Evolutionary conservation across 768 basidiomycete genomes (phyloP), one percentile per base, ranked within the genome.

Genomic region (Tricholoma hemisulphureum): DNA sequence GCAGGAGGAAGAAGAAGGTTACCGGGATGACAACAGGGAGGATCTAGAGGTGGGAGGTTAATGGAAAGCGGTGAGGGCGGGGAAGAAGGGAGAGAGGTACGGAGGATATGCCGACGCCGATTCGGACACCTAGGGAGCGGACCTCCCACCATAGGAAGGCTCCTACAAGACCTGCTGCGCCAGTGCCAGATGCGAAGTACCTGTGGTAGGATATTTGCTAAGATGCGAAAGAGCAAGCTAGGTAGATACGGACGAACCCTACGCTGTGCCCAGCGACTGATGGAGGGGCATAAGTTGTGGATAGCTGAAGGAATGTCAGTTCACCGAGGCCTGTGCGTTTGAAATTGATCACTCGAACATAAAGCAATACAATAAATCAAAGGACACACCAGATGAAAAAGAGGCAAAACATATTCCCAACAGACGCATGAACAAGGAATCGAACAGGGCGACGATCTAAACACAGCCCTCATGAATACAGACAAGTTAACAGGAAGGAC

Each of bases 81-180:
- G 26, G 11, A 2, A 16, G 31, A 39, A 24, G 29, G 16, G 29
- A 34, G 31, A 24, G 31, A 69, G 89, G 34, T 67, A 93, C 93
- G 13, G 91, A 83, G 9, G 91, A 93, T 20, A 96, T 65, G 2
- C 92, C 91, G 21, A 98, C 85, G 1, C 95, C 97, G 10, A 77
- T 65, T 43, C 85, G 82, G 5, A 99, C 93, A 20, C 97, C 96
- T 0, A 96, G 73, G 1, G 84, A 83, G 18, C 97, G 80, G 4
- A 98, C 75, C 61, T 93, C 80, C 96, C 96, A 98, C 97, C 97
- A 98, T 11, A 97, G 67, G 35, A 90, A 89, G 0, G 96, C 94
- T 6, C 96, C 96, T 1, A 88, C 89, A 1, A 99, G 83, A 0
- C 96, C 96, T 0, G 96, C 96, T 4, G 90, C 93, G 1, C 96